phyloP scores from a whole-genome alignment of 257 asterid species.

The Thymus quinquecostatus region DNA sequence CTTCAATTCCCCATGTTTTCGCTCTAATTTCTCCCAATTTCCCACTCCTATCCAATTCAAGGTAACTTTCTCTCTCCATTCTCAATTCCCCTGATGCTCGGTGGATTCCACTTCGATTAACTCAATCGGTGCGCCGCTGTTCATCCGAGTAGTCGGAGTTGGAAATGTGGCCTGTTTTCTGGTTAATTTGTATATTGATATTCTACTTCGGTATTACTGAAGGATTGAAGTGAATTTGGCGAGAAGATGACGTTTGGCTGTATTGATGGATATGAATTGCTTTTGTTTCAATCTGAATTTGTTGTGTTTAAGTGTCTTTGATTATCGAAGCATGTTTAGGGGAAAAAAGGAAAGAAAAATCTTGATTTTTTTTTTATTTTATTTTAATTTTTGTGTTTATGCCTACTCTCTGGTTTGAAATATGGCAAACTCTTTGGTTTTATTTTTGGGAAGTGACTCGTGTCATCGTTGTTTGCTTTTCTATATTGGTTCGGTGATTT shows the following conservation, averaged over 20 bases:
- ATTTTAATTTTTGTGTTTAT: neutral
- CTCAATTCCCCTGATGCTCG: constrained; percentile 24
- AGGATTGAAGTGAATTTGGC: constrained; percentile 8
- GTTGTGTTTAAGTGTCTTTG: neutral
- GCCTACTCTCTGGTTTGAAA: constrained; percentile 21
- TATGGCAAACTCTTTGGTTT: constrained; percentile 8
- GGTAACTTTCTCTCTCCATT: constrained; percentile 18
- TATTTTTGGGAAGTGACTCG: constrained; percentile 1
- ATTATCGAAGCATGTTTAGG: constrained; percentile 9
- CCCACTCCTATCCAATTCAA: neutral
- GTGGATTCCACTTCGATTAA: constrained; percentile 28
- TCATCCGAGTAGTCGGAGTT: constrained; percentile 1
- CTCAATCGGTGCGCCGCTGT: constrained; percentile 20
- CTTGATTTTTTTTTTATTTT: neutral
- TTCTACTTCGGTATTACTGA: neutral
- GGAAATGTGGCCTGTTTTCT: constrained; percentile 29
- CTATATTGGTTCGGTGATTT: neutral
- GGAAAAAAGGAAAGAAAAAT: neutral
- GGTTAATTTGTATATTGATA: constrained; percentile 3
- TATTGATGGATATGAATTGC: constrained; percentile 18
- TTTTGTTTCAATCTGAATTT: neutral
- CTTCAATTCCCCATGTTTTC: constrained; percentile 21
- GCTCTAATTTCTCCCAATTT: constrained; percentile 27
- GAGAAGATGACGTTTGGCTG: neutral
- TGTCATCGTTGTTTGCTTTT: neutral